Conservation (phyloP, 1,284 basidiomycete genomes). For the Malassezia furfur region DNA sequence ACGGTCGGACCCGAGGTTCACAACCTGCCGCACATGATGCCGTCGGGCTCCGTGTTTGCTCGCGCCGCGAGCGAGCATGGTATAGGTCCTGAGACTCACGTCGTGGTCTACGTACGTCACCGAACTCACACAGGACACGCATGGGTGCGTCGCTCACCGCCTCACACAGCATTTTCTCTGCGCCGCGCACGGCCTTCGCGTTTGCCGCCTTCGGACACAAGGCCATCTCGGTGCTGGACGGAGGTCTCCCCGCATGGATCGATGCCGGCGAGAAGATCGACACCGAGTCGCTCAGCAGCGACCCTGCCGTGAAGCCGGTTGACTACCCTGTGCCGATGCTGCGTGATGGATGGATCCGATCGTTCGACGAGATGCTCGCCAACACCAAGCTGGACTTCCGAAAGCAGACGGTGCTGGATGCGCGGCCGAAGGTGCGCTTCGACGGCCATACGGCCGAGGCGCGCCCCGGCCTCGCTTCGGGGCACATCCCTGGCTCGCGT, state of each 20-base stretch:
- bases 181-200: conserved; percentile 34
- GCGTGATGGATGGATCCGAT: conserved; percentile 55
- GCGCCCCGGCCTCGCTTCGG: conserved; percentile 71
- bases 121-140: conserved; percentile 4
- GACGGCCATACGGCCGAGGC: conserved; percentile 76
- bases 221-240: conserved; percentile 39
- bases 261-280: conserved; percentile 25
- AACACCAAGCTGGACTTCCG: conserved; percentile 58
- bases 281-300: conserved; percentile 15
- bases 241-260: conserved; percentile 43
- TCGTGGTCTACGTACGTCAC: conserved; percentile 72
- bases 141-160: conserved; percentile 39
- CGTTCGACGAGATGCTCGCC: conserved; percentile 69
- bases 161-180: conserved; percentile 67
- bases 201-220: conserved; percentile 37
- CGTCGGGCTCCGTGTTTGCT: conserved; percentile 63
- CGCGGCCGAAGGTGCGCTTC: conserved; percentile 65
- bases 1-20: conserved; percentile 29
- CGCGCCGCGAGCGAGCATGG: conserved; percentile 68
- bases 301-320: conserved; percentile 5
- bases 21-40: conserved; percentile 83
- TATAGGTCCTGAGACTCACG: conserved; percentile 65
- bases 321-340: conserved; percentile 54
- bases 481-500: conserved; percentile 80
- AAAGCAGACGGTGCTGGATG: conserved; percentile 73